Evolutionary conservation across 2,329 filamentous ascomycete genomes (phyloP).

Genomic region (Ophiostoma australiae): DNA sequence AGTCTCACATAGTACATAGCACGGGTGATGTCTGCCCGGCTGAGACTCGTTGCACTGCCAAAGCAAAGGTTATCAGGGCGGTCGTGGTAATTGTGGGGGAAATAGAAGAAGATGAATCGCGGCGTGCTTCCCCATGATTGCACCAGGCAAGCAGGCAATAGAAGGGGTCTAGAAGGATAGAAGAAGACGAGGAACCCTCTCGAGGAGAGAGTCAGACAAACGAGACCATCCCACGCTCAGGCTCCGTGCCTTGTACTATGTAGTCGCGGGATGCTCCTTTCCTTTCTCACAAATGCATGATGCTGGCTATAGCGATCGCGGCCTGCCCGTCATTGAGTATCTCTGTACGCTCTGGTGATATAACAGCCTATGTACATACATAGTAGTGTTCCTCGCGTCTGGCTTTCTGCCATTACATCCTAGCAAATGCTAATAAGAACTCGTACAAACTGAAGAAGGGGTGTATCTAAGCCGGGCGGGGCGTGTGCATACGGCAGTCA

Average conservation of each 20-base stretch:
- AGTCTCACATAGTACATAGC: background rate
- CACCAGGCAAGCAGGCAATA: background rate
- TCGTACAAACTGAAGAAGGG: background rate
- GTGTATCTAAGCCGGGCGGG: constrained; percentile 5
- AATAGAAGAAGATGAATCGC: background rate
- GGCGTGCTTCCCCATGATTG: background rate
- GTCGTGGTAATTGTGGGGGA: constrained; percentile 4
- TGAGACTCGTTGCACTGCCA: background rate
- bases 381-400: too few species aligned
- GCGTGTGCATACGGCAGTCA: constrained; percentile 8
- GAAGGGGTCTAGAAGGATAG: background rate
- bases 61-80: background rate
- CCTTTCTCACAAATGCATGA: background rate
- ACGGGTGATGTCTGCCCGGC: background rate
- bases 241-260: background rate
- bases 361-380: background rate
- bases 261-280: background rate
- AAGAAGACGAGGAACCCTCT: background rate
- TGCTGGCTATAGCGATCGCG: background rate
- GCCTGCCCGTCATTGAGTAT: background rate
- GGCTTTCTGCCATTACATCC: background rate
- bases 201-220: background rate
- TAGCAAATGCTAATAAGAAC: background rate
- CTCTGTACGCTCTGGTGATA: background rate
- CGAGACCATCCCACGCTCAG: background rate